Percentiles rank a stretch among this genome's conserved stretches.
Conservation (phyloP, 2,329 filamentous ascomycete species). For the Monosporascus ibericus region DNA sequence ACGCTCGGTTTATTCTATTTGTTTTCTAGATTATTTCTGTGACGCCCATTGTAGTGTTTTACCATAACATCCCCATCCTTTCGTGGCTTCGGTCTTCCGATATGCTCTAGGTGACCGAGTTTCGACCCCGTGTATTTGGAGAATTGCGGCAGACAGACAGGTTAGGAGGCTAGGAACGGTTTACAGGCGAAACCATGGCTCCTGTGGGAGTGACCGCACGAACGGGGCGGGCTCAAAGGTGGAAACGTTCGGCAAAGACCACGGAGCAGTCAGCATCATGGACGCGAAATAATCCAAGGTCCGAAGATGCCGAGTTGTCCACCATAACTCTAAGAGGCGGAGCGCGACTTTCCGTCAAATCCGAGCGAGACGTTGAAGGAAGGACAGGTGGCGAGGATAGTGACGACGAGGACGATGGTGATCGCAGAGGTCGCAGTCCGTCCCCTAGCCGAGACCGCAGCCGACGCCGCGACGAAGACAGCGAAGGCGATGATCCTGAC, state of each 20-base stretch:
- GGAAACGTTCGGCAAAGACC: slow-evolving; percentile 8
- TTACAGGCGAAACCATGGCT: slow-evolving; percentile 17
- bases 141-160: background rate
- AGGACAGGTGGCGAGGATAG: background rate
- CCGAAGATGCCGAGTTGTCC: slow-evolving; percentile 5
- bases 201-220: slow-evolving; percentile 12
- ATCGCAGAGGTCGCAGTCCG: background rate
- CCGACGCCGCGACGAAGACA: background rate
- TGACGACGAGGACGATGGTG: background rate
- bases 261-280: slow-evolving; percentile 8
- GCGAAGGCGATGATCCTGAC: slow-evolving; percentile 4
- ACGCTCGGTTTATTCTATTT: slow-evolving; percentile 3
- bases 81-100: background rate
- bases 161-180: slow-evolving; percentile 1
- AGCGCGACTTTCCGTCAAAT: background rate
- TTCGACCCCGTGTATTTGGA: background rate
- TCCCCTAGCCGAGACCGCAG: background rate
- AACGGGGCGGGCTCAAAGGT: slow-evolving; percentile 9
- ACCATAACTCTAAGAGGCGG: background rate
- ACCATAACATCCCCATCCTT: background rate
- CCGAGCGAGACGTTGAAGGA: background rate
- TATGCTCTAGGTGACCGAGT: background rate
- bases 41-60: background rate
- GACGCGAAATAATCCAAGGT: slow-evolving; percentile 2
- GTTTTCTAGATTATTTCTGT: slow-evolving; percentile 13